phyloP scores from a whole-genome alignment of 768 basidiomycete species.

The Mycena leptocephala region DNA sequence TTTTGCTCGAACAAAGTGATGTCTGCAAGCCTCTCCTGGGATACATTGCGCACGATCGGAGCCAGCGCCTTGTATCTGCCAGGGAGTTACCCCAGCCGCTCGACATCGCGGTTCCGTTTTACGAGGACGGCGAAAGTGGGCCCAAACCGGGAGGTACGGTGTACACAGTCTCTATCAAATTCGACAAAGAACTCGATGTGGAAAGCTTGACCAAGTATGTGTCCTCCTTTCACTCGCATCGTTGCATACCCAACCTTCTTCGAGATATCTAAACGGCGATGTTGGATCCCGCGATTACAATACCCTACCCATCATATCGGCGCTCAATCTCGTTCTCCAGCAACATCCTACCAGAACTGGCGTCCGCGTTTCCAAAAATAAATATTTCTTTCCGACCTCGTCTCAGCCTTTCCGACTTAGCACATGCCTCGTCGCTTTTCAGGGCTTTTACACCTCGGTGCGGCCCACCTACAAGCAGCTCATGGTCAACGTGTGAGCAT shows the following conservation, averaged over 20 bases:
- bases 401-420: constrained; percentile 32
- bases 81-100: constrained; percentile 62
- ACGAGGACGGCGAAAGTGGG: constrained; percentile 57
- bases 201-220: constrained; percentile 53
- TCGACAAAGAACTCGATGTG: constrained; percentile 58
- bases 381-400: constrained; percentile 59
- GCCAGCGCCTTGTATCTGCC: constrained; percentile 63
- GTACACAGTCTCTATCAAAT: constrained; percentile 61
- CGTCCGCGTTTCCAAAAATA: constrained; percentile 58
- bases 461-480: constrained; percentile 65
- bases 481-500: constrained; percentile 68
- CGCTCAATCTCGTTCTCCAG: constrained; percentile 64
- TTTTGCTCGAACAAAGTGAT: constrained; percentile 65
- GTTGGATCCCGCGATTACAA: constrained; percentile 53
- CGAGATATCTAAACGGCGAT: constrained; percentile 61
- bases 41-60: constrained; percentile 70
- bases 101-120: constrained; percentile 57
- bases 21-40: constrained; percentile 52
- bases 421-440: constrained; percentile 40
- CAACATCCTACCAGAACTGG: constrained; percentile 54
- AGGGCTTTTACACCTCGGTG: constrained; percentile 67
- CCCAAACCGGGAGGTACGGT: constrained; percentile 55
- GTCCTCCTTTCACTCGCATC: neutral
- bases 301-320: constrained; percentile 57
- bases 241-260: neutral